Percentiles rank a stretch among this genome's conserved stretches.
These are phyloP conservation scores for Myxozyma geophila DNA, from an alignment of 805 yeast genomes.

Conservation along the genomic window DNA sequence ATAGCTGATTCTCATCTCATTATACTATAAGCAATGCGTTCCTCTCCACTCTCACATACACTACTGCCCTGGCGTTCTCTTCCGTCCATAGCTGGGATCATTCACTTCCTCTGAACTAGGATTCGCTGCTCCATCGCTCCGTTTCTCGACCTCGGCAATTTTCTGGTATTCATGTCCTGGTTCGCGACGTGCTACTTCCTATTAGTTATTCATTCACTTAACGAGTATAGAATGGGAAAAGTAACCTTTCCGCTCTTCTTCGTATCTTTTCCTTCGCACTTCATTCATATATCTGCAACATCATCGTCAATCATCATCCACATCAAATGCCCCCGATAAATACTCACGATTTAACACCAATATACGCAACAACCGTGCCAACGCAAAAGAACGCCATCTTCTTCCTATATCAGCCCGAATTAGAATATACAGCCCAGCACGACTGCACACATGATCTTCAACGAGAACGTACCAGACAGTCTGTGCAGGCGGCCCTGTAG, in stretches of 20 bases:
- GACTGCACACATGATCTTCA: no score
- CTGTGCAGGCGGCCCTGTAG: conserved; percentile 7
- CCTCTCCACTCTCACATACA: no score
- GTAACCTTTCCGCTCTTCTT: conserved; percentile 24
- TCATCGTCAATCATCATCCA: not conserved
- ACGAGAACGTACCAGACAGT: conserved; percentile 2
- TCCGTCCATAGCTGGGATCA: conserved; percentile 31
- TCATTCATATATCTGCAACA: conserved; percentile 18
- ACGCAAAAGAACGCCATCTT: conserved; percentile 21
- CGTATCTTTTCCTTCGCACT: conserved; percentile 19
- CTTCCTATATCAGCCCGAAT: conserved; percentile 6
- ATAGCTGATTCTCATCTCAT: no score
- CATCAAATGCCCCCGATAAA: not conserved
- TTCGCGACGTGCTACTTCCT: conserved; percentile 13
- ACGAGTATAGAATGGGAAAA: no score
- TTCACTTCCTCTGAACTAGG: conserved; percentile 34
- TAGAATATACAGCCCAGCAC: not conserved
- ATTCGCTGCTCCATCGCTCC: conserved; percentile 32
- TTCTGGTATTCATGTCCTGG: conserved; percentile 31
- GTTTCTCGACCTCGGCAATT: conserved; percentile 33
- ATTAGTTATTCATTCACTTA: not conserved
- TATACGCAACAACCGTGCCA: conserved; percentile 19
- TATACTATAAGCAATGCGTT: no score
- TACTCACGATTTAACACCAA: conserved; percentile 21
- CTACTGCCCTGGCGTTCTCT: not conserved